These are phyloP conservation scores for Thuja plicata DNA, from an alignment of 83 land plant genomes.

Conservation along the genomic window DNA sequence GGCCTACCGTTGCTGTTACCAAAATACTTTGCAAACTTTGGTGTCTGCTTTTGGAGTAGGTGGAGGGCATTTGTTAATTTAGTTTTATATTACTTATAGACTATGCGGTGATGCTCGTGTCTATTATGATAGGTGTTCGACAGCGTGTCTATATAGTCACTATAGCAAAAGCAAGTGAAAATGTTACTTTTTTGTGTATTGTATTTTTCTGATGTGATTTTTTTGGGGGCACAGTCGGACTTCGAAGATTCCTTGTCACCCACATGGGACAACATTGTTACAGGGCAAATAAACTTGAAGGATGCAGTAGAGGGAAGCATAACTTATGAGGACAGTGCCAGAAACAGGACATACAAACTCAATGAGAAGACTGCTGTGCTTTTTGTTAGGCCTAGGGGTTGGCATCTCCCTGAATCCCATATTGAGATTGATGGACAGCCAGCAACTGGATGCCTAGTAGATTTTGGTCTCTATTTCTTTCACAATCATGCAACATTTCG, in stretches of 20 bases:
- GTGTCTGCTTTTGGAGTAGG: background rate
- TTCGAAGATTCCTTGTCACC: constrained; percentile 94
- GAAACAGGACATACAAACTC: constrained; percentile 82
- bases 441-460: constrained; percentile 80
- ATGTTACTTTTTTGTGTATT: background rate
- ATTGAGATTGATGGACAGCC: constrained; percentile 90
- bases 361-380: constrained; percentile 77
- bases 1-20: background rate
- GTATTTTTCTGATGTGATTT: background rate
- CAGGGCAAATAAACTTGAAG: constrained; percentile 79
- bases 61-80: background rate
- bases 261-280: constrained; percentile 86
- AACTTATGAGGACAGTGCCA: constrained; percentile 64
- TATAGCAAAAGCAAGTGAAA: background rate
- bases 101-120: background rate
- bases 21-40: background rate
- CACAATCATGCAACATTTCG: constrained; percentile 74
- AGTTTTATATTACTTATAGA: no score
- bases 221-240: constrained; percentile 61
- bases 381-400: constrained; percentile 84
- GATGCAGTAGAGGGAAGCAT: constrained; percentile 87
- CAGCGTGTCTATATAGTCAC: background rate
- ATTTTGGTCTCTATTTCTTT: constrained; percentile 92
- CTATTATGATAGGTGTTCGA: background rate
- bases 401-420: constrained; percentile 90